Evolutionary conservation across 495 filamentous ascomycete species (phyloP).

Genomic region (Xylaria acuta): DNA sequence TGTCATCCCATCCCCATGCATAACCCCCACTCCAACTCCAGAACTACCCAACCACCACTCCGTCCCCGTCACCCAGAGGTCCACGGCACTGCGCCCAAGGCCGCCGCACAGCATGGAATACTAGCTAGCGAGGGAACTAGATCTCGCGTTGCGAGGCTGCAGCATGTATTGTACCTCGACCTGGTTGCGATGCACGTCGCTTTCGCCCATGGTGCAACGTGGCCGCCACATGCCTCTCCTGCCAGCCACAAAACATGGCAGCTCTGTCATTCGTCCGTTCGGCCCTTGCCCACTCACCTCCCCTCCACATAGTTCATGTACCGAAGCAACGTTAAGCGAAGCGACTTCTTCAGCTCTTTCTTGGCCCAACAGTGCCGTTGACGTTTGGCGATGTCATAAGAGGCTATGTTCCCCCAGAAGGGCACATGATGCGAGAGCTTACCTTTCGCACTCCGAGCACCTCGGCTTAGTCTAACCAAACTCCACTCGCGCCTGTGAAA

Average conservation of each 20-base stretch:
- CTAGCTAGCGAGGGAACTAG: not conserved
- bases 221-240: slow-evolving; percentile 25
- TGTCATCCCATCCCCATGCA: slow-evolving; percentile 13
- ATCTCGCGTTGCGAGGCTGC: slow-evolving; percentile 24
- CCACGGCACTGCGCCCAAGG: slow-evolving; percentile 7
- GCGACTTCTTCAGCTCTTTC: slow-evolving; percentile 23
- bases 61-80: not conserved
- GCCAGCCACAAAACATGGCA: slow-evolving; percentile 16
- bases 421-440: slow-evolving; percentile 23
- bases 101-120: not conserved
- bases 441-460: slow-evolving; percentile 22
- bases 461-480: slow-evolving; percentile 7
- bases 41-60: slow-evolving; percentile 7
- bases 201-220: slow-evolving; percentile 19
- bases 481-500: not conserved
- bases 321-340: slow-evolving; percentile 10
- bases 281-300: not conserved
- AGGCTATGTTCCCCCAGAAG: not conserved
- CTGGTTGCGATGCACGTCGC: slow-evolving; percentile 7
- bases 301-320: slow-evolving; percentile 23
- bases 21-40: slow-evolving; percentile 10
- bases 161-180: slow-evolving; percentile 16
- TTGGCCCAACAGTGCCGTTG: slow-evolving; percentile 20
- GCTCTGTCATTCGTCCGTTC: not conserved
- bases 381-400: not conserved